Percentiles rank a stretch among this genome's conserved stretches.
Conservation (phyloP, 2,329 filamentous ascomycete species). For the Hymenoscyphus albidus region DNA sequence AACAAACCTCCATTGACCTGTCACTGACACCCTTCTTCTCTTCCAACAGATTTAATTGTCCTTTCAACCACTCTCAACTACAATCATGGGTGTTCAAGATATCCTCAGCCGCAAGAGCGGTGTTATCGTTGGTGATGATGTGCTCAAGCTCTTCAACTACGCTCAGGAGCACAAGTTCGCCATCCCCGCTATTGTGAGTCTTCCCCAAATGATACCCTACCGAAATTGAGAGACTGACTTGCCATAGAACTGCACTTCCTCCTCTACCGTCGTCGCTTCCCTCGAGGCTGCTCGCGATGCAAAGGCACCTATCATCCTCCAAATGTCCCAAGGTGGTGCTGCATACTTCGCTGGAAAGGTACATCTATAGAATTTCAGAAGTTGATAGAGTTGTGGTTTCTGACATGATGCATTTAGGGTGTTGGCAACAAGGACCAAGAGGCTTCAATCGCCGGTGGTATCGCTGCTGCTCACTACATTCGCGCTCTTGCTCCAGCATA, state of each 20-base stretch:
- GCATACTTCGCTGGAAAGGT: conserved; percentile 90
- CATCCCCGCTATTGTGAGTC: conserved; percentile 71
- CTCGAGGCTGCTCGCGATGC: conserved; percentile 93
- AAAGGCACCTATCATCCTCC: conserved; percentile 89
- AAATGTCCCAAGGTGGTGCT: conserved; percentile 88
- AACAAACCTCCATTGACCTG: conserved; percentile 2
- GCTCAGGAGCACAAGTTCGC: conserved; percentile 84
- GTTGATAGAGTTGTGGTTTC: not conserved
- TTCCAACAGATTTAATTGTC: conserved; percentile 11
- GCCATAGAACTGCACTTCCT: conserved; percentile 80
- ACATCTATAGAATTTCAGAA: conserved; percentile 20
- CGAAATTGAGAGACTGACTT: conserved; percentile 6
- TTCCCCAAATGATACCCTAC: not conserved
- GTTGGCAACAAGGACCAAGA: conserved; percentile 78
- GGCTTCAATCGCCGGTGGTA: conserved; percentile 81
- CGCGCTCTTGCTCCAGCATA: conserved; percentile 82
- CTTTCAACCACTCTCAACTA: conserved; percentile 15
- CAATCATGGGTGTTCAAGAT: conserved; percentile 45
- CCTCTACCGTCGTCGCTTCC: conserved; percentile 77
- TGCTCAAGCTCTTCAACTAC: conserved; percentile 77
- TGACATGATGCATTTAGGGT: conserved; percentile 46
- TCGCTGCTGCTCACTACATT: conserved; percentile 92
- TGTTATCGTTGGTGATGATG: conserved; percentile 65
- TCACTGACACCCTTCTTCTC: conserved; percentile 14
- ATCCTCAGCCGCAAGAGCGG: conserved; percentile 60